Evolutionary conservation across 768 basidiomycete genomes (phyloP).

Genomic region (Rhodotorula diobovata): DNA sequence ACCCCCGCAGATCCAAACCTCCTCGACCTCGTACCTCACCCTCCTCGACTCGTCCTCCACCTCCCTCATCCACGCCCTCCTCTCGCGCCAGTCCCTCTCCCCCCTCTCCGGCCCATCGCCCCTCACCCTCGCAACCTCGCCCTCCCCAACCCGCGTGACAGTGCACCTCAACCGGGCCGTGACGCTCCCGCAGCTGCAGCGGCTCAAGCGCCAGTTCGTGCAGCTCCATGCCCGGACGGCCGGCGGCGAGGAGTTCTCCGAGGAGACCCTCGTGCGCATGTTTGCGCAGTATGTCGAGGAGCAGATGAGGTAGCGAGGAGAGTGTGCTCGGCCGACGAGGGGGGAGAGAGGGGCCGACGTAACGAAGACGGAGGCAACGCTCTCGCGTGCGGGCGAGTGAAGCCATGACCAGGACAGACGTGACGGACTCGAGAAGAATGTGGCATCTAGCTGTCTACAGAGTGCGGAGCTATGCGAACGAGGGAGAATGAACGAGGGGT

Average conservation of each 20-base stretch:
- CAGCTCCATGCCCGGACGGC: conserved; percentile 76
- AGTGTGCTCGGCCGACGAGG: no score
- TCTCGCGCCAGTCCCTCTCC: conserved; percentile 57
- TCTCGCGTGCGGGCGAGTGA: no score
- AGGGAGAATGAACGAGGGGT: no score
- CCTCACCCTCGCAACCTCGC: conserved; percentile 51
- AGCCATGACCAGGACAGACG: no score
- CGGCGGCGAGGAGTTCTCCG: conserved; percentile 42
- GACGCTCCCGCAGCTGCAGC: conserved; percentile 79
- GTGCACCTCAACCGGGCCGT: conserved; percentile 58
- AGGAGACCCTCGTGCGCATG: conserved; percentile 45
- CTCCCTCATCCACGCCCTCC: conserved; percentile 64
- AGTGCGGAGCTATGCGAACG: no score
- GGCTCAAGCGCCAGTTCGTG: conserved; percentile 86
- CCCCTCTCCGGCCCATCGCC: conserved; percentile 55
- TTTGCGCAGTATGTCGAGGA: conserved; percentile 48
- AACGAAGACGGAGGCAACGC: no score
- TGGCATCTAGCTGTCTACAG: no score
- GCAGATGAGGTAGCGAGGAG: conserved; percentile 22
- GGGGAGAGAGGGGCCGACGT: no score
- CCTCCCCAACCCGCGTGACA: conserved; percentile 36
- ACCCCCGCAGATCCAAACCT: conserved; percentile 61
- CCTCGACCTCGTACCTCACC: conserved; percentile 81
- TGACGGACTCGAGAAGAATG: no score
- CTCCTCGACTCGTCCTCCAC: conserved; percentile 74